Evolutionary conservation across 495 filamentous ascomycete genomes (phyloP).

Genomic region (Talaromyces stipitatus): DNA sequence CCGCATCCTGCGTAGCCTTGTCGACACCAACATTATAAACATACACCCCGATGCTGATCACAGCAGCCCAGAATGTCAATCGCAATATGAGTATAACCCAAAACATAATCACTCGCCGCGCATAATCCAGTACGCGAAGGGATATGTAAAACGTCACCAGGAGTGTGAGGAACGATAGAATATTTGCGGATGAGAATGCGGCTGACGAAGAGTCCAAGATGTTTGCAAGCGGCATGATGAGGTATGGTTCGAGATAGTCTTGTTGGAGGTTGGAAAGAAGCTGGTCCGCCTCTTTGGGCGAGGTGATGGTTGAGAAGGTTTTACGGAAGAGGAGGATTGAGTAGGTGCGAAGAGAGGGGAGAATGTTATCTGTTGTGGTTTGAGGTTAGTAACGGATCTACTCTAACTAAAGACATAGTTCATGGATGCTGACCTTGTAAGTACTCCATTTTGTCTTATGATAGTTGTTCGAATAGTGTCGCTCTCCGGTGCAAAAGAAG

Average conservation of each 20-base stretch:
- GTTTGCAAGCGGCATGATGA: slow-evolving; percentile 24
- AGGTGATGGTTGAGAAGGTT: not conserved
- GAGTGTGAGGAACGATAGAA: slow-evolving; percentile 51
- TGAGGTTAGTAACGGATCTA: not conserved
- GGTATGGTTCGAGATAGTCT: slow-evolving; percentile 29
- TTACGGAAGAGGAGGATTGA: slow-evolving; percentile 1
- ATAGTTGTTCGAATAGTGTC: not conserved
- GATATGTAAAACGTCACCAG: slow-evolving; percentile 50
- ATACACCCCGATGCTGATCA: slow-evolving; percentile 43
- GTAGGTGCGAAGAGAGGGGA: not conserved
- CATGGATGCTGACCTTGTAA: slow-evolving; percentile 2
- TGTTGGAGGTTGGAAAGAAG: not conserved
- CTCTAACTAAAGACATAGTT: not conserved
- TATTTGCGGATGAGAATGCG: slow-evolving; percentile 44
- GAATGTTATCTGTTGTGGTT: not conserved
- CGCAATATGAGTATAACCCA: slow-evolving; percentile 57
- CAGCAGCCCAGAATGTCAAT: slow-evolving; percentile 49
- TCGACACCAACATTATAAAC: slow-evolving; percentile 60
- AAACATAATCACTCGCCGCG: slow-evolving; percentile 61
- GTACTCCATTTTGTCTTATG: not conserved
- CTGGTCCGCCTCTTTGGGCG: not conserved
- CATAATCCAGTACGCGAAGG: slow-evolving; percentile 58
- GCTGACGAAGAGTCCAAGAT: slow-evolving; percentile 9
- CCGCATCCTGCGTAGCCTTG: slow-evolving; percentile 49
- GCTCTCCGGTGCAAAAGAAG: not conserved